Percentiles rank a stretch among this genome's conserved stretches.
Evolutionary conservation across 1,284 basidiomycete species (phyloP).

Genomic region (Coniophora puteana): DNA sequence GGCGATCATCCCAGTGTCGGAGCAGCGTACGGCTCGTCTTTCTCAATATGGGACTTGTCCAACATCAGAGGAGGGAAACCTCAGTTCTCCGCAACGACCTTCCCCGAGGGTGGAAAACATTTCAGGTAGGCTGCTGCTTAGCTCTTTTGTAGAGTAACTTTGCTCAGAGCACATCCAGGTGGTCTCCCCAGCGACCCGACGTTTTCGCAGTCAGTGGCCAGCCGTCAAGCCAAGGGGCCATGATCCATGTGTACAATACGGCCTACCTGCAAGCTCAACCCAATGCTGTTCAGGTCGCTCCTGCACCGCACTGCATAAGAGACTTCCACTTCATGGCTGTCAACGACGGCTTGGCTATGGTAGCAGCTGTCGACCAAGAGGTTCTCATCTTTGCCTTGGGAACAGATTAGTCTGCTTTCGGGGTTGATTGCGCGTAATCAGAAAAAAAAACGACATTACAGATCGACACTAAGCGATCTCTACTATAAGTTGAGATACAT

Average conservation of each 20-base stretch:
- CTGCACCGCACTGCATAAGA: constrained; percentile 58
- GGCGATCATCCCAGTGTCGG: constrained; percentile 71
- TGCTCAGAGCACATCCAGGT: constrained; percentile 45
- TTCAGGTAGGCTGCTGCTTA: constrained; percentile 51
- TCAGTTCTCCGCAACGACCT: constrained; percentile 50
- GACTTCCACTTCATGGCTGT: constrained; percentile 73
- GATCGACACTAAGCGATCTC: no score
- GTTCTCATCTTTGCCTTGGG: constrained; percentile 50
- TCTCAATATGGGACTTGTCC: constrained; percentile 72
- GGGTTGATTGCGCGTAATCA: no score
- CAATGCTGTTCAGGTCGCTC: constrained; percentile 50
- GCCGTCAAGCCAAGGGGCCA: constrained; percentile 55
- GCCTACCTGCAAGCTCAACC: constrained; percentile 62
- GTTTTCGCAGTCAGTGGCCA: constrained; percentile 71
- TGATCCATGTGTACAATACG: constrained; percentile 64
- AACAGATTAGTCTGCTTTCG: constrained; percentile 37
- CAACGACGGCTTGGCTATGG: constrained; percentile 57
- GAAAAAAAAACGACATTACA: no score
- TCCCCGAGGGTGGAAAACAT: constrained; percentile 58
- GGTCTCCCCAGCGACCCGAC: constrained; percentile 71
- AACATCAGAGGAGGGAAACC: constrained; percentile 72
- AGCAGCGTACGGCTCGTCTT: constrained; percentile 63
- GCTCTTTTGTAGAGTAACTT: constrained; percentile 2
- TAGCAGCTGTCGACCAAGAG: constrained; percentile 57
- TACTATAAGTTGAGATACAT: no score